Evolutionary conservation across 1,139 yeast genomes (phyloP), one percentile per base, ranked within the genome.

Genomic region (Nakaseomyces kungkrabaensis): DNA sequence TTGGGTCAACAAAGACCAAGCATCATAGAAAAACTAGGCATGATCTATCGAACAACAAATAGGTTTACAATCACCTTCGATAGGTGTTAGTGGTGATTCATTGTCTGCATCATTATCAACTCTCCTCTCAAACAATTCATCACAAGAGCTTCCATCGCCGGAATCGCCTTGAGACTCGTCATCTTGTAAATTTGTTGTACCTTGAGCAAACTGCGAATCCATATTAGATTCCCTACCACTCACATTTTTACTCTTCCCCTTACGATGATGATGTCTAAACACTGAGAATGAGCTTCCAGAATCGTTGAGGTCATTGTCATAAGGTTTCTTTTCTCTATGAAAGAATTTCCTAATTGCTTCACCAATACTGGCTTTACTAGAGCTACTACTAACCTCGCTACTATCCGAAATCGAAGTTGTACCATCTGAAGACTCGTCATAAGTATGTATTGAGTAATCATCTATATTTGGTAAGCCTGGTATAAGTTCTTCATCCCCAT

Each of bases 391-490:
- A 7, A 41, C 25, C n/a, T 41, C 44, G 13, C 44, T 41, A 13
- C 25, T 29, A 13, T 41, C 44, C 5, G 44, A 41, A 5, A 27
- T 4, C 1, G 44, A 41, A 7, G 44, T 41, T 11, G 44, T 41
- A 4, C 44, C 44, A 41, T 41, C 44, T n/a, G 44, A 41, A 22
- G 44, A 41, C 8, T 41, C 34, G 5, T 41, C 44, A 29, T 41
- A 41, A 6, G 25, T 41, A 8, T 41, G 33, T n/a, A 41, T 41
- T n/a, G 44, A 41, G n/a, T 41, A 41, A n/a, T 41, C 44, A 4
- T 41, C 44, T n/a, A 41, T n/a, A 13, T 29, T 8, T 6, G 44
- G 44, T 9, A 27, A 8, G 2, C 25, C n/a, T 9, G 5, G n/a
- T 4, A 6, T 24, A 4, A 27, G 1, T 38, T 38, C 42, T 7